Evolutionary conservation across 164 flowering plant species (phyloP), one percentile per base, ranked within the genome.

Genomic region (Echeveria elegans): DNA sequence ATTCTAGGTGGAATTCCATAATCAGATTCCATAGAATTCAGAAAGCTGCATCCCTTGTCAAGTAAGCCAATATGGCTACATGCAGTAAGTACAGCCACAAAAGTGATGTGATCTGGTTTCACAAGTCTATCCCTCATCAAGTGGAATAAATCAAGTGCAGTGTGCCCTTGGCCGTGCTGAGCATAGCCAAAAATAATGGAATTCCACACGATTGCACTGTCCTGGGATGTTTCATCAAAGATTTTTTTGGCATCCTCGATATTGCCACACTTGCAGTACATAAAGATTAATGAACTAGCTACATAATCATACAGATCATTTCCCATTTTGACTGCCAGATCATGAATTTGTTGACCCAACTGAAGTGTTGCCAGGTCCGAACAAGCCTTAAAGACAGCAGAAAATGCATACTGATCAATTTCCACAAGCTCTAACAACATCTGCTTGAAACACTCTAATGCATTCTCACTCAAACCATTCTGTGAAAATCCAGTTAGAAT

Each of bases 351-450:
- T 71, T 78, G 83, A 68, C 96, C 96, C 70, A 86, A 32, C n/a
- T n/a, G n/a, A n/a, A 89, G 85, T 18, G 86, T 80, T 28, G 96
- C 98, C n/a, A n/a, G n/a, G n/a, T 89, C 90, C 12, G 90, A 78
- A 74, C 95, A 88, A 40, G 90, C 84, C 52, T 77, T 77, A 3
- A 89, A 82, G 23, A 74, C 82, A 32, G 90, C 86, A 52, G 95
- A 83, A 71, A 88, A 82, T 10, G 95, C 69, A 72, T 82, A 89
- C 37, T 86, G 87, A 72, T 89, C 89, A 47, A 81, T 67, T 59
- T 48, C 81, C 68, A 81, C 66, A 24, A 60, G 40, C 58, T 47
- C 36, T 71, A 76, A 43, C 92, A 76, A 43, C 92, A 89, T 88
- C 28, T 72, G 62, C 45, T 53, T 68, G 71, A 89, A 89, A 59